These are phyloP conservation scores for Penicillium sp. DNA, from an alignment of 2,329 filamentous ascomycete genomes.

Conservation along the genomic window DNA sequence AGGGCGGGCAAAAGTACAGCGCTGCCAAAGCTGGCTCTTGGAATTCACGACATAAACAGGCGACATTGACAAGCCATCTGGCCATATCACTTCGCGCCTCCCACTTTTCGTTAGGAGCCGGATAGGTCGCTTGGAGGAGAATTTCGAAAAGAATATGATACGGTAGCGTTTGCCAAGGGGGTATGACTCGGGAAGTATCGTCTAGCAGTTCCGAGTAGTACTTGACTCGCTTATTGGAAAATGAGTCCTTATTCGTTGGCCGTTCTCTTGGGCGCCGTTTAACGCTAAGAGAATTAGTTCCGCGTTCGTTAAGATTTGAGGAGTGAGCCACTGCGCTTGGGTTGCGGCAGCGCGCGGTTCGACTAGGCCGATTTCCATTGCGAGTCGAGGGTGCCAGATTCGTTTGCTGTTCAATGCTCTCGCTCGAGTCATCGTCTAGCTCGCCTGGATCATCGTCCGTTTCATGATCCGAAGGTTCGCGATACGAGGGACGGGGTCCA, in stretches of 20 bases:
- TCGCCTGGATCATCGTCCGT: neutral
- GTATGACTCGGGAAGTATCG: conserved; percentile 45
- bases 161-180: conserved; percentile 65
- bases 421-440: neutral
- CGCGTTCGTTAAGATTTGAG: neutral
- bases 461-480: conserved; percentile 1
- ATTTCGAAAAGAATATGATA: conserved; percentile 72
- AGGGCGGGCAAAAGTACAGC: conserved; percentile 70
- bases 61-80: conserved; percentile 67
- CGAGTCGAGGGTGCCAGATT: neutral
- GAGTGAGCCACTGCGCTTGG: neutral
- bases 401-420: neutral
- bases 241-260: conserved; percentile 7
- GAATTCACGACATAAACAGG: conserved; percentile 67
- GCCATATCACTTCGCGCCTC: conserved; percentile 29
- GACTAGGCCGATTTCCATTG: neutral
- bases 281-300: neutral
- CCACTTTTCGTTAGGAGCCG: conserved; percentile 52
- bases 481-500: neutral
- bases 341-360: neutral
- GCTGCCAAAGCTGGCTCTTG: conserved; percentile 73
- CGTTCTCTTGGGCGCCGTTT: neutral
- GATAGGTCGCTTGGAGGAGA: conserved; percentile 68
- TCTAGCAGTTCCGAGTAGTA: conserved; percentile 17
- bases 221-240: conserved; percentile 33